These are phyloP conservation scores for Pythium sp. DNA, from an alignment of 352 stramenopile species.

Conservation along the genomic window DNA sequence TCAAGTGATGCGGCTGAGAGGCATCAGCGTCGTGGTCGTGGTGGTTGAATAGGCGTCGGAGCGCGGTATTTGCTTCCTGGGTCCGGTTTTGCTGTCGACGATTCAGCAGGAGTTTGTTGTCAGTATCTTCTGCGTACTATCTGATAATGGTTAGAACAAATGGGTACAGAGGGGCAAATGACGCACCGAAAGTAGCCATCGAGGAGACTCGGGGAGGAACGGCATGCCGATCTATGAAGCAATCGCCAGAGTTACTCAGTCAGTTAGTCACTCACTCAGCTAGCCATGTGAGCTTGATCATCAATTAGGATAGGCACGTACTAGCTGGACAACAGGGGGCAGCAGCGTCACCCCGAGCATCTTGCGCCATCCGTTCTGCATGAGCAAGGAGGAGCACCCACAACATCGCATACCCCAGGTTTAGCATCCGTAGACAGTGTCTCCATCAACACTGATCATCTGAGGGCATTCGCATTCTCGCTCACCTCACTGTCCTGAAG, in stretches of 20 bases:
- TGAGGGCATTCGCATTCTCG: background rate
- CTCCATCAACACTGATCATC: background rate
- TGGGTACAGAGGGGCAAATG: background rate
- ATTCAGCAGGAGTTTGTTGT: background rate
- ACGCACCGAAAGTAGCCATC: slow-evolving; percentile 60
- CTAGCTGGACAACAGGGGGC: slow-evolving; percentile 61
- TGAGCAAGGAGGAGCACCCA: background rate
- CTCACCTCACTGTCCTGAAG: slow-evolving; percentile 35
- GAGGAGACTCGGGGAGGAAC: slow-evolving; percentile 64
- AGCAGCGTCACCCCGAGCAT: slow-evolving; percentile 64
- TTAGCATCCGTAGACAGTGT: background rate
- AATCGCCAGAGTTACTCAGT: background rate
- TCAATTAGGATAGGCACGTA: slow-evolving; percentile 15
- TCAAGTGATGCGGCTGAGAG: slow-evolving; percentile 14
- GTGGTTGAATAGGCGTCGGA: slow-evolving; percentile 26
- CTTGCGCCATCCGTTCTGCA: slow-evolving; percentile 50
- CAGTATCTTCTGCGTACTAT: background rate
- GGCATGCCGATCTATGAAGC: slow-evolving; percentile 49
- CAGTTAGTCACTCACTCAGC: background rate
- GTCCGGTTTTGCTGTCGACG: slow-evolving; percentile 42
- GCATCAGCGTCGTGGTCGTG: background rate
- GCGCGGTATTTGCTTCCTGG: slow-evolving; percentile 38
- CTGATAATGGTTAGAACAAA: background rate
- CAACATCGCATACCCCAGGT: background rate
- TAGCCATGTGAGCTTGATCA: background rate